Evolutionary conservation across 306 rosid species (phyloP).

Genomic region (Coriaria nepalensis): DNA sequence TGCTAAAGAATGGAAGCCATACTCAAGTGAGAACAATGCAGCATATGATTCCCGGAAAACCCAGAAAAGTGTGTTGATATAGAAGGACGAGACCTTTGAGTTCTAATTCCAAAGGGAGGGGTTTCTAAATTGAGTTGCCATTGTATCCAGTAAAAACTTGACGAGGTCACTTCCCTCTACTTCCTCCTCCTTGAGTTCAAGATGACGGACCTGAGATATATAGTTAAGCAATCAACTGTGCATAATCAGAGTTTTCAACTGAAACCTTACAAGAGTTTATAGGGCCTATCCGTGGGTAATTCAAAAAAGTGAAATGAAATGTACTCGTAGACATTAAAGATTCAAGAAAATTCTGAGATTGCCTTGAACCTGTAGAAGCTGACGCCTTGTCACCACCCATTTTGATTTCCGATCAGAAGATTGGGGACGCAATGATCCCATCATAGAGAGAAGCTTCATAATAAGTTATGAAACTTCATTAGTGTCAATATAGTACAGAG

Average conservation of each 20-base stretch:
- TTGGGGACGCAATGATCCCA: conserved; percentile 93
- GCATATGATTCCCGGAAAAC: no score
- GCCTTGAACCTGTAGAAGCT: conserved; percentile 73
- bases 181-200: conserved; percentile 72
- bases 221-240: conserved; percentile 11
- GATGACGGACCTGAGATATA: conserved; percentile 69
- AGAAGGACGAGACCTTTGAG: no score
- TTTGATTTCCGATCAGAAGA: conserved; percentile 73
- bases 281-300: no score
- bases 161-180: conserved; percentile 44
- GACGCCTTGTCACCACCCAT: conserved; percentile 88
- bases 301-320: no score
- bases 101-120: conserved; percentile 64
- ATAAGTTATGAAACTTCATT: no score
- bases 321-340: neutral
- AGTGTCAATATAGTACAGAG: no score
- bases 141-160: conserved; percentile 58
- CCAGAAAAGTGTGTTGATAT: no score
- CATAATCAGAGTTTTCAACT: neutral
- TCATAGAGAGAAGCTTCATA: conserved; percentile 73
- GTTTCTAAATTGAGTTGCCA: conserved; percentile 65
- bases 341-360: neutral
- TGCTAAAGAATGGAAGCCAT: no score
- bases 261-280: no score
- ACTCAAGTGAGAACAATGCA: no score